Evolutionary conservation across 1,284 basidiomycete genomes (phyloP).

Genomic region (Melampsora americana): DNA sequence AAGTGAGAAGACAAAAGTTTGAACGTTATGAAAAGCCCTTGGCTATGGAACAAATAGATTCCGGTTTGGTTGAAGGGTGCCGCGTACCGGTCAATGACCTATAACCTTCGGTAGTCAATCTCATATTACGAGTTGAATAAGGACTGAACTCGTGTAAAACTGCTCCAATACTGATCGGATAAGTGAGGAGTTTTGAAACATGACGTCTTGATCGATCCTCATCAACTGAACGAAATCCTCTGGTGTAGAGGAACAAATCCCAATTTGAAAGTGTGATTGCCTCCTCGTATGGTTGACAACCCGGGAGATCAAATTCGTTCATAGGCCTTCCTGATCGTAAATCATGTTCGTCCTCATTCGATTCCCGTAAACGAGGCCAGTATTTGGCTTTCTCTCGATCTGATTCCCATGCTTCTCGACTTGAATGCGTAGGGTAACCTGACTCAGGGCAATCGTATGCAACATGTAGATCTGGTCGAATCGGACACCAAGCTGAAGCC

Average conservation of each 20-base stretch:
- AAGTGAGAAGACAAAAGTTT: background rate
- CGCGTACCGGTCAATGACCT: too few relatives aligned
- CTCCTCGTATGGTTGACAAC: constrained; percentile 85
- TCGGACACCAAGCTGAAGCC: constrained; percentile 82
- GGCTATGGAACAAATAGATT: constrained; percentile 14
- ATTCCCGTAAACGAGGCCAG: too few relatives aligned
- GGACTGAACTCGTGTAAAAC: too few relatives aligned
- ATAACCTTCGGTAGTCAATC: too few relatives aligned
- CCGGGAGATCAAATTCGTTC: constrained; percentile 78
- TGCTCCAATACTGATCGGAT: too few relatives aligned
- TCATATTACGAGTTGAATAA: too few relatives aligned
- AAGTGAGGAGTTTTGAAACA: constrained; percentile 53
- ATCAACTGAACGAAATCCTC: constrained; percentile 91
- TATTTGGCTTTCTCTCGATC: too few relatives aligned
- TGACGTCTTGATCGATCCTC: constrained; percentile 57
- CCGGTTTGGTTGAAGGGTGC: background rate
- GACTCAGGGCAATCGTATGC: constrained; percentile 90
- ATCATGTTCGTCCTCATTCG: too few relatives aligned
- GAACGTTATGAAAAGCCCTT: constrained; percentile 13
- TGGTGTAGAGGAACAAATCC: constrained; percentile 98
- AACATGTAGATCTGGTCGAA: constrained; percentile 68
- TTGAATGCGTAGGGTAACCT: constrained; percentile 95
- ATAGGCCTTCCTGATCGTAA: constrained; percentile 77
- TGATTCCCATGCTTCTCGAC: constrained; percentile 83
- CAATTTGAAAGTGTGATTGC: constrained; percentile 92